Base-by-base conservation (phyloP, 768 basidiomycete genomes). In the Mycena vitilis region DNA sequence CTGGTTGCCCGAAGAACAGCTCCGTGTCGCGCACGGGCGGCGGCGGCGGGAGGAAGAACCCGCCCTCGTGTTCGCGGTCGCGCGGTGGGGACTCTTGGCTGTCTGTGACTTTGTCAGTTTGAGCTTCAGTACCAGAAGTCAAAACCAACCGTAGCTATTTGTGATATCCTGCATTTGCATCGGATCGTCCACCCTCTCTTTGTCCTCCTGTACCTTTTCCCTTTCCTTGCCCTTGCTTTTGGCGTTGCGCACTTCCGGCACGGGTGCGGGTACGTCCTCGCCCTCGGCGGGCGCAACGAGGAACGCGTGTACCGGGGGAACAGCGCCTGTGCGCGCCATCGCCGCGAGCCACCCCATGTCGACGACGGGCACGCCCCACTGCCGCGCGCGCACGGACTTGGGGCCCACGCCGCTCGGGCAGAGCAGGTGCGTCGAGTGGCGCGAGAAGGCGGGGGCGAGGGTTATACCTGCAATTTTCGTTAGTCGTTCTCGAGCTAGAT, bases 351-450 rank as follows among this genome's bases (percentile, higher is more conserved):
- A 98, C 11, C 80, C 81, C 76, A 91, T 81, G 44, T 85, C 82
- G 23, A 96, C 83, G n/a, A 93, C 87, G 0, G 91, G 89, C 10
- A 92, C 86, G 16, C 84, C 84, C 95, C 96, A 97, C 75, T 94
- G 88, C 45, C 77, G 74, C 2, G 95, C 95, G 76, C 91, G 94
- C 18, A 90, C 87, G 58, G 87, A 94, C 75, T 98, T 97, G 25
- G 84, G 81, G 18, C 96, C 95, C 0, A 76, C 80, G 0, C 85
- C 87, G 8, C 88, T 83, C 0, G 92, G 91, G 75, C 95, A 95
- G 10, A 98, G 80, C 1, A 98, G 83, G 71, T 97, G 93, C 0
- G 95, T 96, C 2, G 90, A 87, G 13, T 83, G 85, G 20, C 88
- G 84, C 16, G 88, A 91, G 76, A 92, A 91, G n/a, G 80, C 82